Evolutionary conservation across 1,139 yeast genomes (phyloP), one percentile per base, ranked within the genome.

Genomic region (Candida freyschussii): DNA sequence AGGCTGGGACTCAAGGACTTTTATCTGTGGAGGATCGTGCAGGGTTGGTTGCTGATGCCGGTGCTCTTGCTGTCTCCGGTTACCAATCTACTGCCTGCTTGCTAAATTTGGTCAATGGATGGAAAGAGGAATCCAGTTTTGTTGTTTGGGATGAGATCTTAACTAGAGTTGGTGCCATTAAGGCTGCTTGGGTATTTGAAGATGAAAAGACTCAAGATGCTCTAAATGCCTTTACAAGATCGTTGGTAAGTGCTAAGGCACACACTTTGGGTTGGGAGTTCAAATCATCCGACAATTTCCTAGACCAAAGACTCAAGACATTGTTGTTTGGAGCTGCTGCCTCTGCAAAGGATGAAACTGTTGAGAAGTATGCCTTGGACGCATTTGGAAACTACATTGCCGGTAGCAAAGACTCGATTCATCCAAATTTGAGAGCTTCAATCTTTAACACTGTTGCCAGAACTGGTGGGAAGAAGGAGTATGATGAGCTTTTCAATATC

Each of bases 21-120:
- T 69, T 85, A 45, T 70, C 89, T 7, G 85, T 80, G 32, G 89
- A 82, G 56, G 95, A 85, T 57, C 78, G 93, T 59, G 81, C 83
- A 37, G 94, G 94, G 35, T 72, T 85, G 46, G 84, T 85, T 30
- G 86, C 93, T 17, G 95, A 85, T 62, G 83, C 85, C 17, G 78
- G 73, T 33, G 73, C 89, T 8, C 69, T 84, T 47, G 73, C 91
- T 4, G 62, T 78, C 12, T 74, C 87, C 27, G 95, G 95, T 13
- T 78, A 75, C 55, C 75, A 80, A 40, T 66, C 78, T 36, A 78
- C 93, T 18, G 66, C 78, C 10, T 76, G 70, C 49, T 69, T 83
- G 50, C 70, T 84, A 44, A 67, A 69, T 43, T 72, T 84, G 50
- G 72, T 83, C 31, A 68, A 75, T 40, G 63, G 70, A 22, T 84